These are phyloP conservation scores for Breynia disticha DNA, from an alignment of 441 rosid species.

Conservation along the genomic window DNA sequence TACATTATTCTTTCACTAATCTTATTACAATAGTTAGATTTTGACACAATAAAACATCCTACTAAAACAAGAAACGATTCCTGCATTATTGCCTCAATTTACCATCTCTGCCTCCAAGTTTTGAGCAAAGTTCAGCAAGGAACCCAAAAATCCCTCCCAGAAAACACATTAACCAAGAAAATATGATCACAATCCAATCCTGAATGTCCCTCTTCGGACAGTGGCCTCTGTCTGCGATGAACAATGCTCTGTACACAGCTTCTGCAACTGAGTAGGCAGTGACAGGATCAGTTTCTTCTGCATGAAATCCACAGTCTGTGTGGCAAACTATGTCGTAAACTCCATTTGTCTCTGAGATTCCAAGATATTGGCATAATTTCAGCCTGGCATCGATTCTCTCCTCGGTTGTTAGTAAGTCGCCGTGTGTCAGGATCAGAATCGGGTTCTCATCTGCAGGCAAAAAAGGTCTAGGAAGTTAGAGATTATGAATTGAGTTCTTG, in stretches of 20 bases:
- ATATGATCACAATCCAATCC: constrained; percentile 27
- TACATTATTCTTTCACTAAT: too few relatives aligned
- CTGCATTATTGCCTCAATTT: constrained; percentile 19
- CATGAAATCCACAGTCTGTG: constrained; percentile 42
- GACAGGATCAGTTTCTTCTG: constrained; percentile 44
- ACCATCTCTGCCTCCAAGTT: constrained; percentile 23
- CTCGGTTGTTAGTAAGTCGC: constrained; percentile 37
- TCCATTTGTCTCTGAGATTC: constrained; percentile 30
- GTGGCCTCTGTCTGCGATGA: constrained; percentile 44
- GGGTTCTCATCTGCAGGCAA: constrained; percentile 44
- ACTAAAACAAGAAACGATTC: neutral
- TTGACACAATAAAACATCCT: neutral
- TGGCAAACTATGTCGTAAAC: constrained; percentile 43
- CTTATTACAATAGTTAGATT: too few relatives aligned
- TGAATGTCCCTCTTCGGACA: constrained; percentile 25
- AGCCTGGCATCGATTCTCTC: constrained; percentile 44
- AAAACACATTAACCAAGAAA: constrained; percentile 31
- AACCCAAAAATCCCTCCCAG: constrained; percentile 28
- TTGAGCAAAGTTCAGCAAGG: constrained; percentile 36
- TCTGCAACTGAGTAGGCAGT: constrained; percentile 41
- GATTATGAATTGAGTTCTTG: neutral
- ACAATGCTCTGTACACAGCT: constrained; percentile 43
- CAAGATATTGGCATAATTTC: constrained; percentile 32
- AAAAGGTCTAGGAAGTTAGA: neutral
- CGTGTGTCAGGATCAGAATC: constrained; percentile 45